A percentile compares a stretch with the other conserved stretches of the same genome.
phyloP scores from a whole-genome alignment of 1,284 basidiomycete genomes.

The Pisolithus thermaeus region DNA sequence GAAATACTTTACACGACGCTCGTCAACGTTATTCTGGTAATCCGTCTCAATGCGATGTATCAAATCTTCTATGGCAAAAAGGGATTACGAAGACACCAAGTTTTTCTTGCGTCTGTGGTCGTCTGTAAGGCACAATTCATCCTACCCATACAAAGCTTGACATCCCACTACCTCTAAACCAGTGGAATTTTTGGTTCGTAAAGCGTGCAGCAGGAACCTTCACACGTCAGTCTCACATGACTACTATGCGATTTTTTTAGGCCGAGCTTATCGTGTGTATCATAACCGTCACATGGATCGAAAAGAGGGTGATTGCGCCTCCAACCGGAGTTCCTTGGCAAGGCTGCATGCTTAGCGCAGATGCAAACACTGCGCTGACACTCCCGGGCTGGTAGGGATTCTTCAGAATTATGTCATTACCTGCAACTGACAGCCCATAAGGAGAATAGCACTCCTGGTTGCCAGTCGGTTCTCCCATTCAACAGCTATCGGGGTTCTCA shows the following conservation, averaged over 20 bases:
- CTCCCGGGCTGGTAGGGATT: too few relatives aligned
- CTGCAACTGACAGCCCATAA: too few relatives aligned
- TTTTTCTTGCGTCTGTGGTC: too few relatives aligned
- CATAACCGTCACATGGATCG: constrained; percentile 14
- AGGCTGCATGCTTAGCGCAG: constrained; percentile 9
- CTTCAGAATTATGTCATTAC: too few relatives aligned
- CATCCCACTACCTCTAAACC: neutral
- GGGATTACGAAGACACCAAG: too few relatives aligned
- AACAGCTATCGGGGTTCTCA: neutral
- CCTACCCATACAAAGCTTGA: too few relatives aligned
- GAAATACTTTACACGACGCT: constrained; percentile 14
- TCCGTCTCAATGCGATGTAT: constrained; percentile 13
- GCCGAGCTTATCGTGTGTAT: constrained; percentile 11
- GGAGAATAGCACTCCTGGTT: too few relatives aligned
- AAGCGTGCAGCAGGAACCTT: too few relatives aligned
- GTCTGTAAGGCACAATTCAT: too few relatives aligned
- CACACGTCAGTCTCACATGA: neutral
- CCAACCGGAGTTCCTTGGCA: constrained; percentile 13
- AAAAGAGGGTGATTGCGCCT: constrained; percentile 11
- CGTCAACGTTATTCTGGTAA: constrained; percentile 18
- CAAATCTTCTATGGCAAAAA: too few relatives aligned
- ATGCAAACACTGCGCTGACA: neutral
- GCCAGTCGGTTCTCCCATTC: neutral
- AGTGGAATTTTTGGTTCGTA: too few relatives aligned
- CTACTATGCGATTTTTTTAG: constrained; percentile 2